Conservation (phyloP, 768 basidiomycete species). For the Xerocomellus dryophilus region DNA sequence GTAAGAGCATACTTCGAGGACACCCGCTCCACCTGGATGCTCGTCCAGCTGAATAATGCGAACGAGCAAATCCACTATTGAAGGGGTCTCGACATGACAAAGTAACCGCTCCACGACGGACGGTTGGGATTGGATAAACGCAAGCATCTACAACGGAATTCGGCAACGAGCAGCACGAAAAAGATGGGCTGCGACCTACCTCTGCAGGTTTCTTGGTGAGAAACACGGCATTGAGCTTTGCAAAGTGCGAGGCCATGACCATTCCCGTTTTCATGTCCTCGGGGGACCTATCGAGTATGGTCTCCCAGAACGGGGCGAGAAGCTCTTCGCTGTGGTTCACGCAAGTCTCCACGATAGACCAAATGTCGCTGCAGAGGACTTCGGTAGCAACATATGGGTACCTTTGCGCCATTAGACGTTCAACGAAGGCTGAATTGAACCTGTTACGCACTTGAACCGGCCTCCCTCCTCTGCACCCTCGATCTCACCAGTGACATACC, state of each 20-base stretch:
- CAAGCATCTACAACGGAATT: constrained; percentile 68
- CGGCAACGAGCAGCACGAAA: constrained; percentile 18
- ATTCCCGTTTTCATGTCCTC: constrained; percentile 87
- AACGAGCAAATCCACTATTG: constrained; percentile 88
- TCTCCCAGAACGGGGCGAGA: constrained; percentile 89
- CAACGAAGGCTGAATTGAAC: background rate
- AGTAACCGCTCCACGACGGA: constrained; percentile 79
- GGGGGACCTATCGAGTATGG: constrained; percentile 70
- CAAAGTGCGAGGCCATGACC: constrained; percentile 88
- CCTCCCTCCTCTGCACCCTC: constrained; percentile 78
- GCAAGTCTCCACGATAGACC: constrained; percentile 91
- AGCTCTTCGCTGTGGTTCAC: constrained; percentile 67
- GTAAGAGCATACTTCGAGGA: constrained; percentile 73
- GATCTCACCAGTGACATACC: constrained; percentile 84
- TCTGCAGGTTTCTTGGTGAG: constrained; percentile 86
- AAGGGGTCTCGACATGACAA: constrained; percentile 81
- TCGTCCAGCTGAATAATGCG: constrained; percentile 90
- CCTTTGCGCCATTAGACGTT: constrained; percentile 40
- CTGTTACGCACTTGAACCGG: constrained; percentile 69
- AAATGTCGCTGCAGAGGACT: constrained; percentile 93
- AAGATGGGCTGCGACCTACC: constrained; percentile 46
- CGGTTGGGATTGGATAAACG: constrained; percentile 84
- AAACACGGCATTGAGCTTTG: constrained; percentile 89
- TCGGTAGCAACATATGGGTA: constrained; percentile 93
- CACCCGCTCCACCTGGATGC: constrained; percentile 72